Conservation (phyloP, 2,329 filamentous ascomycete species). For the Aspergillus pseudotamarii region DNA sequence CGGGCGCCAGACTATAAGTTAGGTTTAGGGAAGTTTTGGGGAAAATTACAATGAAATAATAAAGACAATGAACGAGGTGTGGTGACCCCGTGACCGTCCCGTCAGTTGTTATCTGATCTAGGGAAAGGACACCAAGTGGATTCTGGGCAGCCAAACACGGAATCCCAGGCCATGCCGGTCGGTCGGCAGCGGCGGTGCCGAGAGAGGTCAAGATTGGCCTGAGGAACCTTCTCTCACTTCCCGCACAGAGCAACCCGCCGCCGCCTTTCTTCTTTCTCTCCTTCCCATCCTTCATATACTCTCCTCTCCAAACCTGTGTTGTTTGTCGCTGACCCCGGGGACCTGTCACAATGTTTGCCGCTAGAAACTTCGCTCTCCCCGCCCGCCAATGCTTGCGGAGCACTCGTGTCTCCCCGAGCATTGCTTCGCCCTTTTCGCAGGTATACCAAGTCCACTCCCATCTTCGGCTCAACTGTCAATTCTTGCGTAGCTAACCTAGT, state of each 20-base stretch:
- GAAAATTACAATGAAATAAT: background rate
- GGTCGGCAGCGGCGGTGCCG: conserved; percentile 27
- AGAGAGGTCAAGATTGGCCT: conserved; percentile 7
- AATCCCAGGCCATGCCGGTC: conserved; percentile 12
- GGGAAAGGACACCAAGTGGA: conserved; percentile 17
- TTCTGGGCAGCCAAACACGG: conserved; percentile 15
- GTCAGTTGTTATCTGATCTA: conserved; percentile 24
- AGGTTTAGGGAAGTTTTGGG: background rate
- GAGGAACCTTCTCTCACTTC: conserved; percentile 17
- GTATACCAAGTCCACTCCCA: conserved; percentile 48
- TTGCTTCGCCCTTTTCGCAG: conserved; percentile 56
- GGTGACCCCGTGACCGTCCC: background rate
- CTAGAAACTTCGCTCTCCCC: conserved; percentile 75
- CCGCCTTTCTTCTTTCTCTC: conserved; percentile 27
- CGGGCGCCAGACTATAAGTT: conserved; percentile 2
- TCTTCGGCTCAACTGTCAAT: conserved; percentile 14
- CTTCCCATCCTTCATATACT: conserved; percentile 17
- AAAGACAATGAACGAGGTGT: background rate
- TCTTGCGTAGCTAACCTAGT: conserved; percentile 22
- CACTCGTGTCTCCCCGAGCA: conserved; percentile 53
- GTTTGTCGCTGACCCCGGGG: conserved; percentile 24
- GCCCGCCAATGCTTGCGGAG: conserved; percentile 78
- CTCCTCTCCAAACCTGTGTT: conserved; percentile 17
- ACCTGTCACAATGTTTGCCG: conserved; percentile 72
- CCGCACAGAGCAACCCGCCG: conserved; percentile 24